Base-by-base conservation (phyloP, 169 alveolate genomes). In the Gregarina niphandrodes region DNA sequence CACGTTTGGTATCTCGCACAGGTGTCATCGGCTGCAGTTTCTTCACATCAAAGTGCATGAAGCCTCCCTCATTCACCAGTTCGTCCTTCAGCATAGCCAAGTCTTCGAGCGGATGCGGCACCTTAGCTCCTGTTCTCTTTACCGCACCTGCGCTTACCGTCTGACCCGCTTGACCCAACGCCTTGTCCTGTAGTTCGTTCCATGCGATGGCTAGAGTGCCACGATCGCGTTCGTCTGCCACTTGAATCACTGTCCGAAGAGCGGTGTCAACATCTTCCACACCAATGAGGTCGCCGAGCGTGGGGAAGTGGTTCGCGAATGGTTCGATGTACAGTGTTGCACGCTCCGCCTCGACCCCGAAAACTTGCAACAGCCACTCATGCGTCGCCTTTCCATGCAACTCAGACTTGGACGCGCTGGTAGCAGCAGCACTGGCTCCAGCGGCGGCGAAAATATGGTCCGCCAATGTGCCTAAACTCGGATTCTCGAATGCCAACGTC, bases 401-500 rank as follows among this genome's bases (percentile, higher is more conserved):
- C n/a, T 26, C 32, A n/a, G n/a, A n/a, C 9, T 26, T n/a, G 13
- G 59, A 2, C 16, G 34, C 51, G 7, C 37, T 12, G 11, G 45
- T 21, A n/a, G 42, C 38, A 12, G 45, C 21, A 11, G 35, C 36
- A n/a, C 35, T 42, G 7, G 38, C 40, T 9, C 17, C 24, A 18
- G 45, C 55, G 23, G 37, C 39, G 35, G 26, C 45, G 22, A 43
- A 21, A 13, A 62, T 52, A 35, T 54, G 56, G 36, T 45, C 50
- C 0, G 63, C 39, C 31, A 62, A 56, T 22, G 53, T 53, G 4
- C 43, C 49, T 13, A 62, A 54, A 12, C 57, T 42, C 3, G 73
- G 73, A 21, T 62, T 62, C 61, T 62, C 73, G 36, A 62, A 57
- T 34, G 56, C 47, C 2, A 62, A 45, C n/a, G 49, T 57, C 35